Evolutionary conservation across 2,329 filamentous ascomycete species (phyloP), one percentile per base, ranked within the genome.

Genomic region (Xylaria sp.): DNA sequence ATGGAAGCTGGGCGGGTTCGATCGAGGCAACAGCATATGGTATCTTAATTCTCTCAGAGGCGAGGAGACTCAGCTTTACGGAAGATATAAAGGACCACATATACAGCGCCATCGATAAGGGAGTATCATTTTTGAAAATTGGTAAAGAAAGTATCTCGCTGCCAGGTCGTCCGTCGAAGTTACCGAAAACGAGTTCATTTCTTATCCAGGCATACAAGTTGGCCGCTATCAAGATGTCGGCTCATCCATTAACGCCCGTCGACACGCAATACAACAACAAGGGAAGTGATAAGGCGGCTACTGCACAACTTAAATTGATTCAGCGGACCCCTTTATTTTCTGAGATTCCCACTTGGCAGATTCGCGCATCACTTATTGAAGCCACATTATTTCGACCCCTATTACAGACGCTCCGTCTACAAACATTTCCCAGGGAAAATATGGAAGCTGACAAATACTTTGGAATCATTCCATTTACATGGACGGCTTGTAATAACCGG

Each of bases 381-480:
- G 46, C 44, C 5, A 28, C 44, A 17, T 31, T 71, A 15, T 72
- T 71, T 23, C 44, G 42, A 7, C 66, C 66, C 2, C 28, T 72
- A 26, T 33, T 70, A 17, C 26, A 63, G 31, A 38, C 65, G 5
- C 65, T 62, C 6, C 26, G 70, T 13, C 62, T 73, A 5, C 53
- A 56, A 15, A 59, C 68, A 1, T 73, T 73, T 44, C 63, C 72
- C 13, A 36, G 68, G 31, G 57, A 60, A 36, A 48, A 46, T n/a
- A 46, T 23, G 10, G 48, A 51, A 9, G 23, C 9, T 2, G 26
- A n/a, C 23, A 51, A 72, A 40, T 73, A 73, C 49, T 70, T 73
- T 28, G 68, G 67, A 40, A 60, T 72, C 10, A 71, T 73, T 20
- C 72, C 72, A 0, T 64, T 73, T 15, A 68, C 53, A n/a, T 71